These are phyloP conservation scores for Populus davidiana DNA, from an alignment of 345 rosid species.

Conservation along the genomic window DNA sequence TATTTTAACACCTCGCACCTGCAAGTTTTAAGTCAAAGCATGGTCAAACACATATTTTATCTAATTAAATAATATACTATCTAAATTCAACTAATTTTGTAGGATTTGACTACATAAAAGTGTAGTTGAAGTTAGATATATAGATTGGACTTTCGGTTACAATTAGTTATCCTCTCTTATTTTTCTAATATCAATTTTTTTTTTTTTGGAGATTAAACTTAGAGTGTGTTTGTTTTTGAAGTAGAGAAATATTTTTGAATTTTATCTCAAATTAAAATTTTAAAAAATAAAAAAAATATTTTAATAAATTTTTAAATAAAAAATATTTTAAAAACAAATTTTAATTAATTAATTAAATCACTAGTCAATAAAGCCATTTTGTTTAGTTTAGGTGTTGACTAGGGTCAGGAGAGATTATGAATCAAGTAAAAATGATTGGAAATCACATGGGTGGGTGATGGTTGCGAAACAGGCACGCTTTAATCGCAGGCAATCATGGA, in stretches of 20 bases:
- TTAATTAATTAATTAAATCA: too few relatives aligned
- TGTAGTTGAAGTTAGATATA: background rate
- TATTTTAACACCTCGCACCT: background rate
- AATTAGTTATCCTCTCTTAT: background rate
- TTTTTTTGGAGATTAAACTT: too few relatives aligned
- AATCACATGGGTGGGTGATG: constrained; percentile 23
- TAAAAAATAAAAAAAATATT: too few relatives aligned
- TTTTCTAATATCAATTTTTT: background rate
- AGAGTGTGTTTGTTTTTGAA: too few relatives aligned
- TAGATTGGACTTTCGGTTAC: background rate
- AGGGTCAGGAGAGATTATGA: background rate
- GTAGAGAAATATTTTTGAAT: too few relatives aligned
- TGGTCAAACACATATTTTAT: background rate
- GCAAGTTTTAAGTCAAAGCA: background rate
- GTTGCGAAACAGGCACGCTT: constrained; percentile 12
- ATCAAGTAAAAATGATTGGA: constrained; percentile 26
- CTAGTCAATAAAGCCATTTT: background rate
- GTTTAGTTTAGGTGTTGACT: constrained; percentile 1
- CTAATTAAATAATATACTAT: background rate
- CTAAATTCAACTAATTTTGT: background rate
- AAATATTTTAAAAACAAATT: too few relatives aligned
- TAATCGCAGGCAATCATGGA: constrained; percentile 14
- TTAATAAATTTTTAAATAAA: too few relatives aligned
- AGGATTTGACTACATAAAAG: background rate
- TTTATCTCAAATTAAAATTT: too few relatives aligned